Base-by-base conservation (phyloP, 768 basidiomycete species). In the Nidularia pulvinata region DNA sequence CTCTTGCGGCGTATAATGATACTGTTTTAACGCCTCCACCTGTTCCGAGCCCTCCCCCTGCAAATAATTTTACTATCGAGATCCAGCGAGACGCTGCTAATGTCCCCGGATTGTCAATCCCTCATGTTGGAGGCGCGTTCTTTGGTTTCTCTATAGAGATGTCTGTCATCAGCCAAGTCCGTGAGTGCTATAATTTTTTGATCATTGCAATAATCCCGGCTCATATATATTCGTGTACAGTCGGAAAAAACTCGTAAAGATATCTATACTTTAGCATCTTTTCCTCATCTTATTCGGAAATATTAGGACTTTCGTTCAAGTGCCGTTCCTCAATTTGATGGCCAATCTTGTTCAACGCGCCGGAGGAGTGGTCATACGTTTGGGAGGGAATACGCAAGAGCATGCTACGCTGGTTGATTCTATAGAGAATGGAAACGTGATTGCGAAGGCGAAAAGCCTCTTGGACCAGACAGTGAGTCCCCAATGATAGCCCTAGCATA, bases 111-210 rank as follows among this genome's bases (percentile, higher is more conserved):
- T 50, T 77, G 33, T 77, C 75, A 7, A 76, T 78, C 30, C 65
- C 69, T 44, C 76, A 75, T 47, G 49, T 55, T 51, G 85, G 83
- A 16, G 66, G 61, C 43, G 76, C 82, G 14, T 90, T 90, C 60
- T 77, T 84, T 52, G 89, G 88, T 3, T 90, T 91, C 63, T 88
- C 85, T 3, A 78, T 92, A 37, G 89, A 92, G 67, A 78, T 89
- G 74, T 89, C 88, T 39, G 83, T 91, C 6, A 77, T 84, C 6
- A 81, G 79, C 52, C 82, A 83, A 71, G 75, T 88, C 57, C 66
- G 87, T 88, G 65, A 62, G 68, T 79, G 46, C 56, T 66, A 30
- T 72, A 43, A 56, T 45, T 51, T 48, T 14, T 9, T 16, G 47
- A 11, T 43, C 9, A 6, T 44, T 49, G 32, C 33, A 46, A 46